A percentile compares a stretch with the other conserved stretches of the same genome.
Evolutionary conservation across 2,329 filamentous ascomycete species (phyloP).

Genomic region (Neopestalotiopsis rosae): DNA sequence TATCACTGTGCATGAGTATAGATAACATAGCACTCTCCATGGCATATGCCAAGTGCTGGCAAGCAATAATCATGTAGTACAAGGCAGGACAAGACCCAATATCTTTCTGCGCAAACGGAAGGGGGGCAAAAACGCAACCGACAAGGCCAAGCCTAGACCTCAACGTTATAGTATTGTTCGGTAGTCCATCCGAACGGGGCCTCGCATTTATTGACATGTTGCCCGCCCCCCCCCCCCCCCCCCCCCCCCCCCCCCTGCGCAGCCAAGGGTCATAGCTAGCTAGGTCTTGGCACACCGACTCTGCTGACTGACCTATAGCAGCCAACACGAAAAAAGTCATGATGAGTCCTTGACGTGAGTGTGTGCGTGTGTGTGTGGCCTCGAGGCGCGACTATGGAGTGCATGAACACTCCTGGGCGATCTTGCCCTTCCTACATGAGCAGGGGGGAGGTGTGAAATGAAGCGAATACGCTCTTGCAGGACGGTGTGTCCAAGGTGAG

Average conservation of each 20-base stretch:
- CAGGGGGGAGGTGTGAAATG: neutral
- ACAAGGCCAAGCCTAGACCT: neutral
- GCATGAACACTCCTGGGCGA: neutral
- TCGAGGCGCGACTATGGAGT: neutral
- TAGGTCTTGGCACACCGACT: neutral
- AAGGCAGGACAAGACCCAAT: neutral
- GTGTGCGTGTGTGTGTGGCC: neutral
- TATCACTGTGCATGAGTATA: neutral
- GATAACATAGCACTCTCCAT: neutral
- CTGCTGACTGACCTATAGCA: neutral
- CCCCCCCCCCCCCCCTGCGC: neutral
- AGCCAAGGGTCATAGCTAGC: neutral
- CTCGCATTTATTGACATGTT: neutral
- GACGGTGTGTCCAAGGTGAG: neutral
- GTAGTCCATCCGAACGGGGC: neutral
- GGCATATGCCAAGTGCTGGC: neutral
- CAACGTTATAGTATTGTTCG: neutral
- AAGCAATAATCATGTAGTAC: neutral
- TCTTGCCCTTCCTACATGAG: neutral
- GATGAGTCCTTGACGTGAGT: neutral
- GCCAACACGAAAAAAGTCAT: neutral
- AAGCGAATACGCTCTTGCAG: neutral
- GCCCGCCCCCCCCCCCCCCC: neutral
- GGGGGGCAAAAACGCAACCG: neutral
- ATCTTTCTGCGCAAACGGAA: neutral